Percentiles rank a stretch among this genome's conserved stretches.
Evolutionary conservation across 1,284 basidiomycete species (phyloP).

Genomic region (Fomitopsis pinicola): DNA sequence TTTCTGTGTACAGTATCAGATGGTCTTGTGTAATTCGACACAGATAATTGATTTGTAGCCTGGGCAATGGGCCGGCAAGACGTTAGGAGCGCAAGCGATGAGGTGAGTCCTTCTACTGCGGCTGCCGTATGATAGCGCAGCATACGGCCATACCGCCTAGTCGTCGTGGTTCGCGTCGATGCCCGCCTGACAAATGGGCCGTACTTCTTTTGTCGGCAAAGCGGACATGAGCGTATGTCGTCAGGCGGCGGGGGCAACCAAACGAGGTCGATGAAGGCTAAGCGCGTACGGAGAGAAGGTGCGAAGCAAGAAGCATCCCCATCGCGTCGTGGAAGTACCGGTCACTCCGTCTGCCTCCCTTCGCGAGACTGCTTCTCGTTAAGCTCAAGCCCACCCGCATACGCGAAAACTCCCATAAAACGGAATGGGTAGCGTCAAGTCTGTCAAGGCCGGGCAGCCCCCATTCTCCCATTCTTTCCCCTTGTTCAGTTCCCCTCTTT

Average conservation of each 20-base stretch:
- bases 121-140: neutral
- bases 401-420: neutral
- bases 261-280: neutral
- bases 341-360: neutral
- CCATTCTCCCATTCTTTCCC: neutral
- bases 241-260: neutral
- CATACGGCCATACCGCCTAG: neutral
- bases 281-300: neutral
- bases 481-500: neutral
- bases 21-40: neutral
- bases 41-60: neutral
- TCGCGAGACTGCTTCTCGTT: neutral
- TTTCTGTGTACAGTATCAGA: neutral
- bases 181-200: neutral
- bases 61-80: neutral
- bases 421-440: neutral
- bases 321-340: neutral
- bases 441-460: neutral
- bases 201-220: neutral
- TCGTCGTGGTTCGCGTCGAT: neutral
- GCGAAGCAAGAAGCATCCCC: neutral
- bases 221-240: neutral
- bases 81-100: neutral
- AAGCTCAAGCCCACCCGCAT: neutral
- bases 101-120: neutral